Conservation (phyloP, 2,329 filamentous ascomycete species). For the Cladosporium sp. region DNA sequence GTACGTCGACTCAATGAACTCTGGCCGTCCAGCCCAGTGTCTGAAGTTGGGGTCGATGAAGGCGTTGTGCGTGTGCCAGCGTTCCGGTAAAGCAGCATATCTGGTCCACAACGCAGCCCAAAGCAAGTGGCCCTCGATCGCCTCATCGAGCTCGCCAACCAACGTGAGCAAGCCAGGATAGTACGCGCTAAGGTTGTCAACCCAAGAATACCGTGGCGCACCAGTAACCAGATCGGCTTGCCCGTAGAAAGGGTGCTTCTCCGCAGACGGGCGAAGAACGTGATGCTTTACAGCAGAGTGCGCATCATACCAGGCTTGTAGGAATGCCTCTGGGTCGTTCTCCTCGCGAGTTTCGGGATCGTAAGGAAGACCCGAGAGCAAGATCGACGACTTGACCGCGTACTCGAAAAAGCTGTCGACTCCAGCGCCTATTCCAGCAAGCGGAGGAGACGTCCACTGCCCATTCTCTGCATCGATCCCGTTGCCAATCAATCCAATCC, state of each 20-base stretch:
- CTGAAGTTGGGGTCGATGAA: conserved; percentile 81
- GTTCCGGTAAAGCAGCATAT: conserved; percentile 89
- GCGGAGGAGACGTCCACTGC: conserved; percentile 76
- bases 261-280: conserved; percentile 72
- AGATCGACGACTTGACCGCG: conserved; percentile 87
- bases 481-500: conserved; percentile 83
- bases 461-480: conserved; percentile 92
- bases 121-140: conserved; percentile 83
- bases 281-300: conserved; percentile 87
- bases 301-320: conserved; percentile 80
- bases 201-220: conserved; percentile 87
- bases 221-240: conserved; percentile 88
- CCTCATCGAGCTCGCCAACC: conserved; percentile 87
- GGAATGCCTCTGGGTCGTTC: conserved; percentile 71
- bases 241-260: conserved; percentile 88
- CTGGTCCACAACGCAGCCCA: conserved; percentile 94
- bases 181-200: conserved; percentile 93
- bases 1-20: conserved; percentile 96
- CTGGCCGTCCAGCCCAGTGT: conserved; percentile 94
- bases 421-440: conserved; percentile 92
- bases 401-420: conserved; percentile 99
- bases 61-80: conserved; percentile 71
- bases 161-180: conserved; percentile 87
- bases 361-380: conserved; percentile 71
- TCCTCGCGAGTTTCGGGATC: conserved; percentile 58